These are phyloP conservation scores for Tolypocladium paradoxum DNA, from an alignment of 2,329 filamentous ascomycete genomes.

Conservation along the genomic window DNA sequence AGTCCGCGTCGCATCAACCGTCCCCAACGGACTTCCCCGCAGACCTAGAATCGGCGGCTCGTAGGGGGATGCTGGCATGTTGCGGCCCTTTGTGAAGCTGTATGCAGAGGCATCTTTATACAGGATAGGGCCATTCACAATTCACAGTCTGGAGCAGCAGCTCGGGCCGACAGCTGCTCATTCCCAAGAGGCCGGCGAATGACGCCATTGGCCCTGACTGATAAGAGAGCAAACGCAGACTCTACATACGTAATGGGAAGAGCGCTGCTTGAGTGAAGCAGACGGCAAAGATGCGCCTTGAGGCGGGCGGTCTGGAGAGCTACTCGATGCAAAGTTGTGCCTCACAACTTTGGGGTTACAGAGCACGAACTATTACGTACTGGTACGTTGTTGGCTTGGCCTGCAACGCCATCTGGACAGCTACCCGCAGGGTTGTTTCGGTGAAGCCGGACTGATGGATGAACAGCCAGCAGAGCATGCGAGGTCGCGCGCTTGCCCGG, in stretches of 20 bases:
- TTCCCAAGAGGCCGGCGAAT: background rate
- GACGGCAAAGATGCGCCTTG: no score
- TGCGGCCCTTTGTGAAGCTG: background rate
- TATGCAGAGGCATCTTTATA: background rate
- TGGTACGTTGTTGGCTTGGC: background rate
- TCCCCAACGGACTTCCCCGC: background rate
- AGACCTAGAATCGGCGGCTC: constrained; percentile 1
- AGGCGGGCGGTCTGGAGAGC: no score
- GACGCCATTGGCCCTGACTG: background rate
- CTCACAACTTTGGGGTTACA: no score
- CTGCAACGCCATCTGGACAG: background rate
- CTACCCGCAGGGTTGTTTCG: background rate
- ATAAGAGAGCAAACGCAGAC: background rate
- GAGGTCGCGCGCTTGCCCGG: background rate
- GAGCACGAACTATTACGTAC: no score
- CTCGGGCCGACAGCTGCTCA: background rate
- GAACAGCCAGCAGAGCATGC: background rate
- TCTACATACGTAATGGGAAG: no score
- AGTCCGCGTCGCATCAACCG: background rate
- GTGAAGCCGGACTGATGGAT: background rate
- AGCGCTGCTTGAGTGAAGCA: background rate
- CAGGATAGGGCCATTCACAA: background rate
- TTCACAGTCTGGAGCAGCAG: background rate
- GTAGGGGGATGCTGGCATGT: background rate
- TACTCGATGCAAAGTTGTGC: no score